Evolutionary conservation across 106 monocot species (phyloP), one percentile per base, ranked within the genome.

Genomic region (Dendrobium nobile): DNA sequence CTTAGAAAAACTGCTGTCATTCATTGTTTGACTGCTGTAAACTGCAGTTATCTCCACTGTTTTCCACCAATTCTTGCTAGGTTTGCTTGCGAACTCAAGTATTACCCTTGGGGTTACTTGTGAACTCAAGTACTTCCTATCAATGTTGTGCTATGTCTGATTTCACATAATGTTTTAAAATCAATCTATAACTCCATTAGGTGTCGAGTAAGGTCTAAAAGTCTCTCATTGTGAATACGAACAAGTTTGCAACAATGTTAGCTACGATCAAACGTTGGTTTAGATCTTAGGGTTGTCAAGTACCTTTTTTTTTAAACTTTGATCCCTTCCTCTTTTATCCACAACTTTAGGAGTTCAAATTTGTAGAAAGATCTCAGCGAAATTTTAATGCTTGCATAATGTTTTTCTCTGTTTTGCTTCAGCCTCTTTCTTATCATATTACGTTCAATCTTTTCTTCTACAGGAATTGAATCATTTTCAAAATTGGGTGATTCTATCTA

Each of bases 401-500:
- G 37, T 70, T 33, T 37, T 70, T 15, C 1, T 11, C 11, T 37
- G 13, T 28, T 70, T 37, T 70, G 68, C 68, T 68, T 10, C 68
- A 31, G 6, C 41, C 15, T 73, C 37, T 73, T 2, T 18, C 41
- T 41, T 40, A 41, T 42, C 1, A 74, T 72, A 40, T 72, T 22
- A 74, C n/a, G 20, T 42, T 74, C 31, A 33, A 70, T 74, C 26
- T 74, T 74, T 74, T 8, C 7, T 74, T 79, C 58, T 84, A 22
- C 81, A 94, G 94, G 86, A 55, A 91, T 91, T 59, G 94, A 94
- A 77, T 94, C 94, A 41, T 94, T 94, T 68, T 94, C 94, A 55
- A 94, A 94, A 56, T 79, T 94, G 41, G 94, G 94, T 77, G 91
- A 94, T 79, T 94, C 94, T n/a, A 94, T 94, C 72, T 94, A 91